Conservation (phyloP, 768 basidiomycete genomes). For the Trametes meyenii region DNA sequence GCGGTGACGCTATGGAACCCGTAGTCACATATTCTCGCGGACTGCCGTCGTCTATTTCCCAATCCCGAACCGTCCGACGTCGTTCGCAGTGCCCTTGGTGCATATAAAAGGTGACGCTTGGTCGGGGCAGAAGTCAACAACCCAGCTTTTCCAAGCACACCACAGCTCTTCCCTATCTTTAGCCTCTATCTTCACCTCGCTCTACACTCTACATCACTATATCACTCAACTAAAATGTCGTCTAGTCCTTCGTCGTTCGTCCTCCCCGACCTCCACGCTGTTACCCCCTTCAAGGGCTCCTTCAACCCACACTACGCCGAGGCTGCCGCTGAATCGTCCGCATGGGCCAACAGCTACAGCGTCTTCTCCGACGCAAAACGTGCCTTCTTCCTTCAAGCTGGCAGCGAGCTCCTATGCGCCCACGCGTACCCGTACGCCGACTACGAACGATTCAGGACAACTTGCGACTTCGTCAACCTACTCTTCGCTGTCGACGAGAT, state of each 20-base stretch:
- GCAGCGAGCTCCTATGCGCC: constrained; percentile 63
- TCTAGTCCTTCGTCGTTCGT: constrained; percentile 34
- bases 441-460: constrained; percentile 58
- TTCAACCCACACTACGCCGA: constrained; percentile 60
- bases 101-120: not conserved
- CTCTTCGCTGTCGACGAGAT: constrained; percentile 72
- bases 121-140: not conserved
- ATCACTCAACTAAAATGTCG: not conserved
- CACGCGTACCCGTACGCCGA: constrained; percentile 63
- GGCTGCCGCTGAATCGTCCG: constrained; percentile 58
- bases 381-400: constrained; percentile 63
- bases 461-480: constrained; percentile 66
- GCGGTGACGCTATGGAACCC: not conserved
- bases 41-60: not conserved
- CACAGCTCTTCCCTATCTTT: not conserved
- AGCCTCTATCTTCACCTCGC: not conserved
- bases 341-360: constrained; percentile 64
- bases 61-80: not conserved
- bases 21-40: too few relatives aligned
- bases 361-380: constrained; percentile 62
- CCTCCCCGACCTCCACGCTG: constrained; percentile 58
- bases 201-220: not conserved
- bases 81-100: not conserved
- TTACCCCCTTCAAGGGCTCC: constrained; percentile 48
- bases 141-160: not conserved